These are phyloP conservation scores for Citrullus colocynthis DNA, from an alignment of 306 rosid genomes.

Conservation along the genomic window DNA sequence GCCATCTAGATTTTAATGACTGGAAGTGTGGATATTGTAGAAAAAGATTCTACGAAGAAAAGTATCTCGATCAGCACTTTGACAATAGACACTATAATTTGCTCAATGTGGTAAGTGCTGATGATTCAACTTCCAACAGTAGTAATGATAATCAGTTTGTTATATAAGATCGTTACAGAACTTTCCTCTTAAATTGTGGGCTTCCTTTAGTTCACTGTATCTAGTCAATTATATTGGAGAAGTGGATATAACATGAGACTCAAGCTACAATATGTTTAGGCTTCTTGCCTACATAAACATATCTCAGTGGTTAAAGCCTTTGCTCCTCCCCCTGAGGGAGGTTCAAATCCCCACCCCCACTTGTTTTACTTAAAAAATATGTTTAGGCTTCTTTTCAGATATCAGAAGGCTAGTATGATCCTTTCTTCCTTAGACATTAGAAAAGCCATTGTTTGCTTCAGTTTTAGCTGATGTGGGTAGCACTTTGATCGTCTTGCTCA, in stretches of 20 bases:
- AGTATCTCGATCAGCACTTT: conserved; percentile 81
- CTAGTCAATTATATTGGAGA: background rate
- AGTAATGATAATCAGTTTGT: background rate
- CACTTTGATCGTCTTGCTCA: background rate
- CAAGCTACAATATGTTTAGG: background rate
- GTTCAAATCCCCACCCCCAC: background rate
- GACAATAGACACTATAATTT: conserved; percentile 79
- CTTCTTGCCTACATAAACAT: background rate
- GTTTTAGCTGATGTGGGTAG: background rate
- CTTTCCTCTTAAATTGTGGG: background rate
- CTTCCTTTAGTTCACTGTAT: background rate
- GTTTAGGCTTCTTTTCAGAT: background rate
- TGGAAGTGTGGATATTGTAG: conserved; percentile 97
- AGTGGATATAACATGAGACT: background rate
- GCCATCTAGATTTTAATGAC: conserved; percentile 49
- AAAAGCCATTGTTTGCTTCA: background rate
- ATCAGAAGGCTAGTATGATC: background rate
- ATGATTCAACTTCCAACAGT: conserved; percentile 9
- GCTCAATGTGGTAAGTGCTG: conserved; percentile 61
- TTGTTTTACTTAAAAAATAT: background rate
- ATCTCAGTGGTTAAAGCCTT: background rate
- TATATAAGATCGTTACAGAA: background rate
- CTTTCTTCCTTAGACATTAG: background rate
- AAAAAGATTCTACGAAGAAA: conserved; percentile 83
- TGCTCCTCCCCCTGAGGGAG: background rate